Conservation (phyloP, 2,329 filamentous ascomycete genomes). For the Alternaria hordeiaustralica region DNA sequence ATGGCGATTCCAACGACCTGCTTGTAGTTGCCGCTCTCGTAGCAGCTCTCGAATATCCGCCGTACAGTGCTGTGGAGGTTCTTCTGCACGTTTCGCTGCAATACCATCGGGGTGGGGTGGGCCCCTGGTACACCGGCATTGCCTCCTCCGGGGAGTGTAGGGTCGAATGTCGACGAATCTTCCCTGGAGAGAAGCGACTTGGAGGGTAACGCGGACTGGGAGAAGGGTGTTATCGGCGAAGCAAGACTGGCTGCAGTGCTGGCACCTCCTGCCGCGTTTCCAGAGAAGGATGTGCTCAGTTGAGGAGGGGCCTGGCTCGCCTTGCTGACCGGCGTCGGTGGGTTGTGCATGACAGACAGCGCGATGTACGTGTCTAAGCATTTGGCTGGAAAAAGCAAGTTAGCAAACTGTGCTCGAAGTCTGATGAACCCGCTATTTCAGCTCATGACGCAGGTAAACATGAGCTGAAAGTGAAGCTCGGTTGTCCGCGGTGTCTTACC, state of each 20-base stretch:
- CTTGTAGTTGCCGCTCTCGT: slow-evolving; percentile 83
- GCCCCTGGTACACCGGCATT: slow-evolving; percentile 61
- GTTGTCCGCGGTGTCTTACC: slow-evolving; percentile 56
- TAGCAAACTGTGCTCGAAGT: slow-evolving; percentile 11
- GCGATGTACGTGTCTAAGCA: slow-evolving; percentile 98
- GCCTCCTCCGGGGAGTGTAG: slow-evolving; percentile 62
- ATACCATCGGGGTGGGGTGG: slow-evolving; percentile 66
- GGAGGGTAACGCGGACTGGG: slow-evolving; percentile 88
- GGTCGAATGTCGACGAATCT: slow-evolving; percentile 68
- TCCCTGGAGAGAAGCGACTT: slow-evolving; percentile 93
- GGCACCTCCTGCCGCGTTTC: slow-evolving; percentile 68
- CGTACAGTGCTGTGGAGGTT: slow-evolving; percentile 85
- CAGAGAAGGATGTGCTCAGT: slow-evolving; percentile 79
- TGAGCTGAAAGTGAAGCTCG: neutral
- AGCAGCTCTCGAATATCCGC: slow-evolving; percentile 88
- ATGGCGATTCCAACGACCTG: slow-evolving; percentile 97
- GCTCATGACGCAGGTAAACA: neutral
- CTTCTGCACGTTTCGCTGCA: slow-evolving; percentile 76
- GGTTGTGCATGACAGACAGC: slow-evolving; percentile 68
- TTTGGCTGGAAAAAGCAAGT: slow-evolving; percentile 65
- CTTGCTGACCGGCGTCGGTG: slow-evolving; percentile 57
- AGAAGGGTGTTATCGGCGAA: slow-evolving; percentile 93
- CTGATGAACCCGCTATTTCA: neutral
- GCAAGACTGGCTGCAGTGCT: slow-evolving; percentile 71
- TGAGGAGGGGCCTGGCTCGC: slow-evolving; percentile 65